Evolutionary conservation across 805 yeast genomes (phyloP).

Genomic region (Isabelozyma heimii): DNA sequence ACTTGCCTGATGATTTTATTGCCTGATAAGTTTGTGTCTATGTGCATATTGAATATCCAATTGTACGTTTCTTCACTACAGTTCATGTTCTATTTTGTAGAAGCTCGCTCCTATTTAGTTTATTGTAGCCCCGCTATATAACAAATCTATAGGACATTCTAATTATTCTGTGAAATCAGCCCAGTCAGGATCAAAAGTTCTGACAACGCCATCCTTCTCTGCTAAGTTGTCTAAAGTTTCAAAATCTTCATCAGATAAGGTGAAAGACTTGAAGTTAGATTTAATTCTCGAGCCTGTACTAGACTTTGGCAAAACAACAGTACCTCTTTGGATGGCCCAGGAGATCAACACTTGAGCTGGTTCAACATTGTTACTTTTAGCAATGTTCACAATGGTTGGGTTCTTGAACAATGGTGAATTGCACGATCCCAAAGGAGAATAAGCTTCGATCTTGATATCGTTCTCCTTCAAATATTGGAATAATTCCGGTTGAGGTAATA

Average conservation of each 20-base stretch:
- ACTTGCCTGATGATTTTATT: too few relatives aligned
- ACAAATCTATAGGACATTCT: neutral
- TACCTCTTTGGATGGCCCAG: slow-evolving; percentile 39
- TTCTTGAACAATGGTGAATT: slow-evolving; percentile 36
- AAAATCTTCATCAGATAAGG: slow-evolving; percentile 34
- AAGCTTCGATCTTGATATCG: slow-evolving; percentile 22
- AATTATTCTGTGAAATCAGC: slow-evolving; percentile 13
- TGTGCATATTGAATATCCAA: too few relatives aligned
- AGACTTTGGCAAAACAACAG: slow-evolving; percentile 40
- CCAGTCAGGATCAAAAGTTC: slow-evolving; percentile 17
- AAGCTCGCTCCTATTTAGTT: neutral
- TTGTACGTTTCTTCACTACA: too few relatives aligned
- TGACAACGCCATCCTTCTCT: slow-evolving; percentile 26
- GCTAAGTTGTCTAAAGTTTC: slow-evolving; percentile 28
- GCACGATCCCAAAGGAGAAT: slow-evolving; percentile 33
- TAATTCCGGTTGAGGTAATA: slow-evolving; percentile 57
- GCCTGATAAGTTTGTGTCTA: too few relatives aligned
- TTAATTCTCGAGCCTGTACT: slow-evolving; percentile 33
- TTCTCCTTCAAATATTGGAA: slow-evolving; percentile 50
- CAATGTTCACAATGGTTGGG: slow-evolving; percentile 22
- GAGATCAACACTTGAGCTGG: slow-evolving; percentile 36
- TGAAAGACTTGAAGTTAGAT: slow-evolving; percentile 35
- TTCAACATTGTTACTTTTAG: slow-evolving; percentile 27
- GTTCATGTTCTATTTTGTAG: too few relatives aligned
- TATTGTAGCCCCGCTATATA: neutral